A percentile compares a stretch with the other conserved stretches of the same genome.
These are phyloP conservation scores for Chlamydomonas applanata DNA, from an alignment of 139 green algal genomes.

Conservation along the genomic window DNA sequence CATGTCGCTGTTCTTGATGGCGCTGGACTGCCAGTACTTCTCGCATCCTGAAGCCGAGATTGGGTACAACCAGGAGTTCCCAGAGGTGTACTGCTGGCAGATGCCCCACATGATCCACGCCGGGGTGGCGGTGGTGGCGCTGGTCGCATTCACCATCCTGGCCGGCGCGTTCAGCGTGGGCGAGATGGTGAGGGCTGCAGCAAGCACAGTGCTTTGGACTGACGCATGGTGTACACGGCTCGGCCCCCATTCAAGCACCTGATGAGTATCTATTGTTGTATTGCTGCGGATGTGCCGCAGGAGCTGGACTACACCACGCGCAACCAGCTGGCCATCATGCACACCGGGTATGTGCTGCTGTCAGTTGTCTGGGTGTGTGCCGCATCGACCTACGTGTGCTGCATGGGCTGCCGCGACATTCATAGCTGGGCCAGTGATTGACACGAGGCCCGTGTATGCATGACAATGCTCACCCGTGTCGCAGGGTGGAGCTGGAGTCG, in stretches of 20 bases:
- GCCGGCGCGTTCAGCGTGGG: background rate
- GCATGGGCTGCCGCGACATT: background rate
- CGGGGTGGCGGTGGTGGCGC: background rate
- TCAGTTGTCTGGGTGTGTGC: too few species aligned
- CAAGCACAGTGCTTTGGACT: too few species aligned
- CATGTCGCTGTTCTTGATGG: constrained; percentile 25
- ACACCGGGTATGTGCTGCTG: too few species aligned
- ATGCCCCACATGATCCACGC: constrained; percentile 15
- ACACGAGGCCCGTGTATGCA: background rate
- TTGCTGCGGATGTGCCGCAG: too few species aligned
- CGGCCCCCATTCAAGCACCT: too few species aligned
- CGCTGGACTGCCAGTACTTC: constrained; percentile 35
- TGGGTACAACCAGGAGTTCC: constrained; percentile 27
- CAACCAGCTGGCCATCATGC: too few species aligned
- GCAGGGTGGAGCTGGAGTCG: constrained; percentile 10
- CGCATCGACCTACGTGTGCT: background rate
- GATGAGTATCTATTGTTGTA: too few species aligned
- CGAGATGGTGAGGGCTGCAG: background rate
- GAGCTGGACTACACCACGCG: too few species aligned
- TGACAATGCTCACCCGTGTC: too few species aligned
- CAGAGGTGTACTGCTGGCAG: constrained; percentile 7
- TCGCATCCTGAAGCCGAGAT: background rate
- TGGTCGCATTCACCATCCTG: background rate
- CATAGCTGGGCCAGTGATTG: background rate
- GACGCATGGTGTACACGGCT: too few species aligned